Conservation (phyloP, 2,329 filamentous ascomycete species). For the Diplodia sapinea region DNA sequence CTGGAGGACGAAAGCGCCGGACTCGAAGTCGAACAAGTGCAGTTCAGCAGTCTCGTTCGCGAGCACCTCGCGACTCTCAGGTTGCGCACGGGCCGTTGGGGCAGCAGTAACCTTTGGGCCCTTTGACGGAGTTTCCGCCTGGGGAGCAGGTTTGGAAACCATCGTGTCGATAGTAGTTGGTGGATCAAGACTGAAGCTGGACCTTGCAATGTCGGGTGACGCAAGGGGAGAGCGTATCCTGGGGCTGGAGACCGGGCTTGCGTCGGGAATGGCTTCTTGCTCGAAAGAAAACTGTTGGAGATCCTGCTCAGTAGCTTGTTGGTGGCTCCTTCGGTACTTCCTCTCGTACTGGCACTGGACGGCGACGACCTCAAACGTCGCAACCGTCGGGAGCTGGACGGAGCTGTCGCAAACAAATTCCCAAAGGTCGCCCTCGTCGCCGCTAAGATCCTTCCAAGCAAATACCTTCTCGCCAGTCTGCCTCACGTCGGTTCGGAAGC, state of each 20-base stretch:
- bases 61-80: constrained; percentile 74
- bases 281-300: constrained; percentile 82
- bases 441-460: constrained; percentile 93
- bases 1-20: constrained; percentile 82
- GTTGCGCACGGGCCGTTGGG: constrained; percentile 65
- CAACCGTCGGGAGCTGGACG: constrained; percentile 71
- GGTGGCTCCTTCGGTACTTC: constrained; percentile 82
- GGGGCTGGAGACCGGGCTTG: constrained; percentile 62
- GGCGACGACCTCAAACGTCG: constrained; percentile 80
- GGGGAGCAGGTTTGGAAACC: constrained; percentile 36
- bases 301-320: constrained; percentile 80
- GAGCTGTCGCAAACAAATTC: constrained; percentile 92
- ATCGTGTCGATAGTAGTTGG: constrained; percentile 29
- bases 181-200: constrained; percentile 29
- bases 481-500: constrained; percentile 82
- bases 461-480: constrained; percentile 83
- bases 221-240: constrained; percentile 47
- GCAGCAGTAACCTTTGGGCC: constrained; percentile 61
- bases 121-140: constrained; percentile 52
- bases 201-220: constrained; percentile 36
- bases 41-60: constrained; percentile 80
- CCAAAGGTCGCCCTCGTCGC: constrained; percentile 92
- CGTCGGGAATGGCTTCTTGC: constrained; percentile 65
- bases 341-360: constrained; percentile 97
- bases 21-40: constrained; percentile 90